These are phyloP conservation scores for Volvox reticuliferus DNA, from an alignment of 139 green algal species.

Conservation along the genomic window DNA sequence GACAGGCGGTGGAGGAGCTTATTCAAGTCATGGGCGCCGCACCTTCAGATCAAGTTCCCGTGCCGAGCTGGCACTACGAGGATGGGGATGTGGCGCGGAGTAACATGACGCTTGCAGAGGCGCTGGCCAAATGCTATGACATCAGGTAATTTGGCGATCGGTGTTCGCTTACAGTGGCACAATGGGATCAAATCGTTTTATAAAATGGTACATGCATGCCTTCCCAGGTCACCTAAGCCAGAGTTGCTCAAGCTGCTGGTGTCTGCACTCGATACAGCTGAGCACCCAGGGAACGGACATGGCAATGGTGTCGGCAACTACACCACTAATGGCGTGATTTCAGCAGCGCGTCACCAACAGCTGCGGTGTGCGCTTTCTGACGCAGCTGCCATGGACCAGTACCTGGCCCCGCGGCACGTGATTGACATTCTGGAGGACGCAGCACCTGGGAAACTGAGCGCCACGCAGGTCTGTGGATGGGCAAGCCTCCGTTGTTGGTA, in stretches of 20 bases:
- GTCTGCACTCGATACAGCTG: neutral
- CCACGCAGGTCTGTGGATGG: constrained; percentile 21
- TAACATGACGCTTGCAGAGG: constrained; percentile 69
- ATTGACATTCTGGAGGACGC: constrained; percentile 83
- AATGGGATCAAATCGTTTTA: too few species aligned
- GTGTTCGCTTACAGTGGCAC: too few species aligned
- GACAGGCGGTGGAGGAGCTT: constrained; percentile 81
- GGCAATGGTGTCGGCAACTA: neutral
- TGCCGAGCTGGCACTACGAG: constrained; percentile 85
- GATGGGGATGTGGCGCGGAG: constrained; percentile 14
- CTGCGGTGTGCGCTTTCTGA: constrained; percentile 46
- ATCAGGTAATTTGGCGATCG: constrained; percentile 58
- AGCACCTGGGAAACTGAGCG: constrained; percentile 24
- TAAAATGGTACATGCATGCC: neutral
- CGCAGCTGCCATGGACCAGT: constrained; percentile 53
- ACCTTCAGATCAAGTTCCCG: constrained; percentile 51
- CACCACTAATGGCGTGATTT: neutral
- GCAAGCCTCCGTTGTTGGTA: too few species aligned
- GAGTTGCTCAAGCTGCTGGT: constrained; percentile 69
- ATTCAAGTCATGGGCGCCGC: constrained; percentile 62
- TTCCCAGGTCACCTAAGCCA: constrained; percentile 66
- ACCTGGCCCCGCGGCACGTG: constrained; percentile 78
- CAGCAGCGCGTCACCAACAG: constrained; percentile 29
- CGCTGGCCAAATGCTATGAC: constrained; percentile 84
- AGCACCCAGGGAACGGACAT: constrained; percentile 26